phyloP scores from a whole-genome alignment of 2,329 filamentous ascomycete genomes.

The Hypoxylon sp. region DNA sequence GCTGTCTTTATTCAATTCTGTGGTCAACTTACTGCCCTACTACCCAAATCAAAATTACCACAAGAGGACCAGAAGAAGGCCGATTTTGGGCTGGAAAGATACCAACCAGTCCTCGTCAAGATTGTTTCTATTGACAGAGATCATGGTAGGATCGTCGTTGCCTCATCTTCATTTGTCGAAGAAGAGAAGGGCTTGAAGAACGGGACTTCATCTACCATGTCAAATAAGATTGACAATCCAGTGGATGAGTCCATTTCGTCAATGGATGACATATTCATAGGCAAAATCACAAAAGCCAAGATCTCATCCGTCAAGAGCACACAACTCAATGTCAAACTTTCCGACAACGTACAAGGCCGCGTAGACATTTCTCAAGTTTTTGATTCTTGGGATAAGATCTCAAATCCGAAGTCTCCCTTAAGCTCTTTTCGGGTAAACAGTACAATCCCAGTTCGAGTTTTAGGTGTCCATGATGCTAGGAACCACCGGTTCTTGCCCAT shows the following conservation, averaged over 20 bases:
- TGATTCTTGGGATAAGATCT: conserved; percentile 88
- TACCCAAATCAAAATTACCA: conserved; percentile 84
- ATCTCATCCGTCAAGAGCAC: conserved; percentile 90
- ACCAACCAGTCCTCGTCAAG: conserved; percentile 81
- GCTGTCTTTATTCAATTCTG: conserved; percentile 92
- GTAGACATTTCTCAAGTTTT: conserved; percentile 94
- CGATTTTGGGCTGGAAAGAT: conserved; percentile 83
- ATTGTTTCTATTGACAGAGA: conserved; percentile 80
- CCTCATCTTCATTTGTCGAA: conserved; percentile 63
- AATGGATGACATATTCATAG: conserved; percentile 80
- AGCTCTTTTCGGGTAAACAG: conserved; percentile 80
- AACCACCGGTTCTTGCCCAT: conserved; percentile 94
- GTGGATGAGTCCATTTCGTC: conserved; percentile 75
- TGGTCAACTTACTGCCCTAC: conserved; percentile 80
- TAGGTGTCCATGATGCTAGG: conserved; percentile 90
- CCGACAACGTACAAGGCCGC: conserved; percentile 91
- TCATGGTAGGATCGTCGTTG: conserved; percentile 76
- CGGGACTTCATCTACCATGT: conserved; percentile 53
- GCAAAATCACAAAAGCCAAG: conserved; percentile 80
- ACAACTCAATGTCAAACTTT: conserved; percentile 90
- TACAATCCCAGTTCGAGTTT: conserved; percentile 79
- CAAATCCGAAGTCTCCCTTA: conserved; percentile 85
- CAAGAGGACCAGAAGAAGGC: conserved; percentile 77
- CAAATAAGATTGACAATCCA: conserved; percentile 61
- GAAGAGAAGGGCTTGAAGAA: conserved; percentile 59